phyloP scores from a whole-genome alignment of 306 rosid species.

The Citrullus colocynthis region DNA sequence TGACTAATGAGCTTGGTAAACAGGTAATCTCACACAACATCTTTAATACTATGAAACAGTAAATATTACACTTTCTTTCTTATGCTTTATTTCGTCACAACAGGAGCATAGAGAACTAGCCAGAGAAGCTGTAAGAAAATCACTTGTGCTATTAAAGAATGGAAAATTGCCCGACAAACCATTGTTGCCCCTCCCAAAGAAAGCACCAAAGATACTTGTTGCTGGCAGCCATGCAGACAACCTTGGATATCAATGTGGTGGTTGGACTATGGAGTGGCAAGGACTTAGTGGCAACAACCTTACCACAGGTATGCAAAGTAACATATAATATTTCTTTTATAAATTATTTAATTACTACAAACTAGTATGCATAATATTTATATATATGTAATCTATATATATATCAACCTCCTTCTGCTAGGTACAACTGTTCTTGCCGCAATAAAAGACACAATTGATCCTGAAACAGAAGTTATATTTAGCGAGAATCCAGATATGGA shows the following conservation, averaged over 20 bases:
- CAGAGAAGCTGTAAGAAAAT: constrained; percentile 29
- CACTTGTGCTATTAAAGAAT: constrained; percentile 23
- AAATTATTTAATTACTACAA: too few relatives aligned
- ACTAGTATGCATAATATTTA: too few relatives aligned
- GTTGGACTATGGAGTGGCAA: constrained; percentile 34
- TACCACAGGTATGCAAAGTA: neutral
- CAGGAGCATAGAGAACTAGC: constrained; percentile 33
- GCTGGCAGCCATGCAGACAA: constrained; percentile 30
- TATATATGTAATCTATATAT: too few relatives aligned
- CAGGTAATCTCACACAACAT: neutral
- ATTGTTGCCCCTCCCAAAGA: constrained; percentile 24
- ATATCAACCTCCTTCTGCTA: too few relatives aligned
- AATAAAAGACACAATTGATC: neutral
- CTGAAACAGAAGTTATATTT: neutral
- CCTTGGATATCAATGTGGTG: constrained; percentile 31
- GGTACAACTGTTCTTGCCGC: neutral
- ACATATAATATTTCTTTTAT: too few relatives aligned
- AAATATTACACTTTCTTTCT: too few relatives aligned
- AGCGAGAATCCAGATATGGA: constrained; percentile 13
- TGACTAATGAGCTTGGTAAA: neutral
- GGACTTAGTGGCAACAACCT: constrained; percentile 13
- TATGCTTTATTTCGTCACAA: neutral
- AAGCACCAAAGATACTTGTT: constrained; percentile 19
- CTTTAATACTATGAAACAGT: too few relatives aligned
- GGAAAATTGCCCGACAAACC: constrained; percentile 16